Evolutionary conservation across 192 early-diverging fungal species (phyloP), one percentile per base, ranked within the genome.

Genomic region (Geranomyces michiganensis): DNA sequence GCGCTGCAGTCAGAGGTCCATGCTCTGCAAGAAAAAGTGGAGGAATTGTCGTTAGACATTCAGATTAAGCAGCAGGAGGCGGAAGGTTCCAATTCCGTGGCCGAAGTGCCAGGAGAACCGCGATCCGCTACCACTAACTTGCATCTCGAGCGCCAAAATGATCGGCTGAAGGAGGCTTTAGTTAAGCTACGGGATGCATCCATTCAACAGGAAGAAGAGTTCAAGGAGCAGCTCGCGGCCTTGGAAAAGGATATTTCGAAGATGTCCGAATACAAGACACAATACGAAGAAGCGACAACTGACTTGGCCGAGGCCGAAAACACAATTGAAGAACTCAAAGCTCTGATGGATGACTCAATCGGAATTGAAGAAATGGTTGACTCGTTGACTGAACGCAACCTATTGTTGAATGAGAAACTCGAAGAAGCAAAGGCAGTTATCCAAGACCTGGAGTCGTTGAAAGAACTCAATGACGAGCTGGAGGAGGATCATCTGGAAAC

Each of bases 401-500:
- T 96, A 64, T 78, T 82, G 17, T 79, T 95, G 17, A 87, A 82
- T 36, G 90, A 90, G 76, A 88, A 90, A 78, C 56, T 93, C 31
- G 93, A 96, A 61, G 92, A 96, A 61, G 76, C 92, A 84, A 87
- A 88, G 60, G 82, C 76, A 36, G 81, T 77, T 0, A 85, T 96
- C 36, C 94, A 94, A 62, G 95, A 93, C 75, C 81, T 98, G 36
- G 95, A 98, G 78, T 90, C 91, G 7, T 81, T 98, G 45, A 92
- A 92, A 76, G 92, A 92, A 68, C 78, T 96, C 51, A 92, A 90
- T 73, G 94, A 98, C 68, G 94, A 96, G 77, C 79, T 96, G 71
- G 96, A 98, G 75, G 93, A 95, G 71, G 92, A 90, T 68, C 95
- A 96, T 68, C 84, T 94, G 4, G 90, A 95, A 56, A 93, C 91